These are phyloP conservation scores for Hypomontagnella submonticulosa DNA, from an alignment of 495 filamentous ascomycete genomes.

Conservation along the genomic window DNA sequence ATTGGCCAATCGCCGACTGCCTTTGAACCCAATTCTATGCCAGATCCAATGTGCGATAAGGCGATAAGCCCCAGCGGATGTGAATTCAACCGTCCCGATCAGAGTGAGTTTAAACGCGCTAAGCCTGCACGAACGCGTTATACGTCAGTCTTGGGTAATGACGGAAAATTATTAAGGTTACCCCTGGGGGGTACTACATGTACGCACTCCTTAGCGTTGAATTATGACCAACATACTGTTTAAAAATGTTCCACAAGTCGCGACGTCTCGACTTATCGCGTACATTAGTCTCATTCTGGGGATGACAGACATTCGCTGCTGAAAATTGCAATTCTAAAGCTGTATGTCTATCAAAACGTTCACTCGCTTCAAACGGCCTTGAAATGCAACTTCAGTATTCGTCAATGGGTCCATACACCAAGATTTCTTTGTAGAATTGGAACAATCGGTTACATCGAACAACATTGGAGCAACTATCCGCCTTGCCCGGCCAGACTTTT, in stretches of 20 bases:
- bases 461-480: conserved; percentile 15
- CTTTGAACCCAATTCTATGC: conserved; percentile 19
- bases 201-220: neutral
- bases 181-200: neutral
- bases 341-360: neutral
- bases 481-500: conserved; percentile 15
- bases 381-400: conserved; percentile 7
- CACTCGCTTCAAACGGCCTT: neutral
- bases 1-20: conserved; percentile 25
- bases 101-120: no score
- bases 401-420: neutral
- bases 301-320: conserved; percentile 2
- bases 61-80: conserved; percentile 13
- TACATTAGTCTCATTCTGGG: conserved; percentile 29
- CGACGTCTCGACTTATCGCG: conserved; percentile 14
- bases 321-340: conserved; percentile 17
- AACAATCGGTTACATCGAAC: conserved; percentile 10
- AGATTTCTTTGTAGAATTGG: conserved; percentile 12
- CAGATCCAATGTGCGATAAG: conserved; percentile 21
- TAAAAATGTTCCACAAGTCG: conserved; percentile 35
- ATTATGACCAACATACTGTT: conserved; percentile 41
- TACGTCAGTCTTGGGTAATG: conserved; percentile 31
- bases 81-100: conserved; percentile 27
- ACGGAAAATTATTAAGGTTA: conserved; percentile 6
- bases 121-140: neutral